Conservation (phyloP, 228 moss, liverwort and hornwort species). For the Sphagnum fallax region DNA sequence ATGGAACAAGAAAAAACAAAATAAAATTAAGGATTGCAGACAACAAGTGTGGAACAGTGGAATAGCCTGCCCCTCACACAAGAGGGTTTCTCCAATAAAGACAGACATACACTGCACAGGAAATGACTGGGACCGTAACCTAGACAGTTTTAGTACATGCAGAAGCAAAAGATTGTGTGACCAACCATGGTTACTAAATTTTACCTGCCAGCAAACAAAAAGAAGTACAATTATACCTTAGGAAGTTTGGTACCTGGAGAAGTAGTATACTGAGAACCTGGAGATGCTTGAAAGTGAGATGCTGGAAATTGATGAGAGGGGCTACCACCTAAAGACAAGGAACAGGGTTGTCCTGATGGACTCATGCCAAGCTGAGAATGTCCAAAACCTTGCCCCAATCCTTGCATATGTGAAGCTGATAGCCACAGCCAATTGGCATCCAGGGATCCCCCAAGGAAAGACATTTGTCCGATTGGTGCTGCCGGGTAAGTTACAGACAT, state of each 20-base stretch:
- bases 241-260: slow-evolving; percentile 35
- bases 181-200: too few species aligned
- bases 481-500: slow-evolving; percentile 53
- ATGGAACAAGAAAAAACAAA: too few species aligned
- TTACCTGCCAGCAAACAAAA: too few species aligned
- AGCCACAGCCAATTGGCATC: slow-evolving; percentile 33
- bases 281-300: slow-evolving; percentile 45
- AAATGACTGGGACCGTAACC: too few species aligned
- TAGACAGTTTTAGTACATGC: too few species aligned
- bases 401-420: slow-evolving; percentile 25
- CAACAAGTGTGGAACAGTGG: too few species aligned
- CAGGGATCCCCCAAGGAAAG: slow-evolving; percentile 37
- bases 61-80: too few species aligned
- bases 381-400: slow-evolving; percentile 11
- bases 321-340: slow-evolving; percentile 58
- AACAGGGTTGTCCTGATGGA: slow-evolving; percentile 47
- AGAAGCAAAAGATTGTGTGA: too few species aligned
- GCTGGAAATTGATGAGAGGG: slow-evolving; percentile 51
- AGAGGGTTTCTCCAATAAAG: too few species aligned
- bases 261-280: slow-evolving; percentile 49
- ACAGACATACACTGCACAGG: too few species aligned
- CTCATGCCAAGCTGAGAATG: slow-evolving; percentile 66
- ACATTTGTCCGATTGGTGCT: slow-evolving; percentile 48
- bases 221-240: too few species aligned
- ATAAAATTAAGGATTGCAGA: too few species aligned